Conservation (phyloP, 805 yeast genomes). For the Teunomyces funiuensis region DNA sequence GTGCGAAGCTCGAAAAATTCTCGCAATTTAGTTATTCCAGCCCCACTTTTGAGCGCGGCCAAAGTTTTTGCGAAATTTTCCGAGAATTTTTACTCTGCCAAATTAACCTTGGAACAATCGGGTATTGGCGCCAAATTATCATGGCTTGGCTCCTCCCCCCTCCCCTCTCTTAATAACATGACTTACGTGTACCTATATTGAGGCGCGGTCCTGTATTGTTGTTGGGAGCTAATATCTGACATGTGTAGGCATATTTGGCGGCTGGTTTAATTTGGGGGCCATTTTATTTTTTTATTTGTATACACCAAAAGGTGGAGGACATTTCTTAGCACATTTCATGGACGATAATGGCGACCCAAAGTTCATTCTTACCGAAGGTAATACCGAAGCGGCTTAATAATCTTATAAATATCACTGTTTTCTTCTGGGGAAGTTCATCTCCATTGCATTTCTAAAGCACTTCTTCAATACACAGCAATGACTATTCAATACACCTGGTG, state of each 20-base stretch:
- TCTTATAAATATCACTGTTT: not conserved
- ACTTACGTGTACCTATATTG: too few species aligned
- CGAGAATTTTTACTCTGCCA: not conserved
- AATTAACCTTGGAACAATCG: too few species aligned
- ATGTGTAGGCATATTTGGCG: too few species aligned
- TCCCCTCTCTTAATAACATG: too few species aligned
- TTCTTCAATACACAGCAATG: slow-evolving; percentile 12
- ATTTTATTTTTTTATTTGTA: not conserved
- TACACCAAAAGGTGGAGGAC: not conserved
- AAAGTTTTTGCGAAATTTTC: slow-evolving; percentile 2
- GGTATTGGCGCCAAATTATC: too few species aligned
- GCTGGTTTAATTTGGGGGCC: not conserved
- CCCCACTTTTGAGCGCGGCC: not conserved
- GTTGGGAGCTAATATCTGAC: too few species aligned
- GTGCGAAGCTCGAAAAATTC: not conserved
- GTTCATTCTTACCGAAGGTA: not conserved
- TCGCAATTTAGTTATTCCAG: slow-evolving; percentile 4
- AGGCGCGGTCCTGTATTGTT: too few species aligned
- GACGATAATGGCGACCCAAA: not conserved
- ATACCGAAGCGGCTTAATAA: not conserved
- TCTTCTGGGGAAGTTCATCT: too few species aligned
- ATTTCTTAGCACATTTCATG: not conserved
- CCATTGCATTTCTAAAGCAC: too few species aligned
- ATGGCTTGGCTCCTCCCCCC: not conserved
- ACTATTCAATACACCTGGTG: slow-evolving; percentile 42